These are phyloP conservation scores for Poterioochromonas sp. DNA, from an alignment of 352 stramenopile genomes.

Conservation along the genomic window DNA sequence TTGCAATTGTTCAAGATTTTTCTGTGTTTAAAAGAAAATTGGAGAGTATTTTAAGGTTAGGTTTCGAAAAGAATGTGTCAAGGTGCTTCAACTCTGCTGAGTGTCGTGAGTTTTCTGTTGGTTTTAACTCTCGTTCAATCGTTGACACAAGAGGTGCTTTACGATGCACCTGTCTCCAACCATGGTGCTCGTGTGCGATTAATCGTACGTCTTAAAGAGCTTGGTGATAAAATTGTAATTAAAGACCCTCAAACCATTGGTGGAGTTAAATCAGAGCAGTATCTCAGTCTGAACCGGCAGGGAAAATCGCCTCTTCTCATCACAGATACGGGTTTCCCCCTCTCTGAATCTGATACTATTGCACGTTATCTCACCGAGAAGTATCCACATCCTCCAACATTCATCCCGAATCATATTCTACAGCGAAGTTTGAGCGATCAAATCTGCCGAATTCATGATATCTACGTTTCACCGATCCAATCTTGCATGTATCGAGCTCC, in stretches of 20 bases:
- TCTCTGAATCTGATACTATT: not conserved
- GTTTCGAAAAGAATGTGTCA: too few relatives aligned
- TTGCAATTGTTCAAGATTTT: too few relatives aligned
- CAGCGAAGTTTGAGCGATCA: not conserved
- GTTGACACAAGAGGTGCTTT: not conserved
- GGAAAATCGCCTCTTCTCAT: not conserved
- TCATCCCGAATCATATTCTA: not conserved
- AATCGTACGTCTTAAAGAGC: not conserved
- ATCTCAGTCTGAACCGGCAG: not conserved
- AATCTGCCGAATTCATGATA: not conserved
- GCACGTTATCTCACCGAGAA: not conserved
- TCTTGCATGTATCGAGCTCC: not conserved
- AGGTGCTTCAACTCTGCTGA: too few relatives aligned
- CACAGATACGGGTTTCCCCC: not conserved
- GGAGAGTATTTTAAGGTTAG: too few relatives aligned
- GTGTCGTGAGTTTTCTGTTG: too few relatives aligned
- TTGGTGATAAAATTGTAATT: not conserved
- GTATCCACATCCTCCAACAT: not conserved
- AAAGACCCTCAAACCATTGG: not conserved
- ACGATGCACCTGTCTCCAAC: not conserved
- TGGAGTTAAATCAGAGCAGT: not conserved
- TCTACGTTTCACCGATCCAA: not conserved
- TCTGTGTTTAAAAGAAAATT: too few relatives aligned
- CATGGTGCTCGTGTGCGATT: not conserved
- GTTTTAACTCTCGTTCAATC: too few relatives aligned